Base-by-base conservation (phyloP, 768 basidiomycete genomes). In the Glaciozyma antarctica region DNA sequence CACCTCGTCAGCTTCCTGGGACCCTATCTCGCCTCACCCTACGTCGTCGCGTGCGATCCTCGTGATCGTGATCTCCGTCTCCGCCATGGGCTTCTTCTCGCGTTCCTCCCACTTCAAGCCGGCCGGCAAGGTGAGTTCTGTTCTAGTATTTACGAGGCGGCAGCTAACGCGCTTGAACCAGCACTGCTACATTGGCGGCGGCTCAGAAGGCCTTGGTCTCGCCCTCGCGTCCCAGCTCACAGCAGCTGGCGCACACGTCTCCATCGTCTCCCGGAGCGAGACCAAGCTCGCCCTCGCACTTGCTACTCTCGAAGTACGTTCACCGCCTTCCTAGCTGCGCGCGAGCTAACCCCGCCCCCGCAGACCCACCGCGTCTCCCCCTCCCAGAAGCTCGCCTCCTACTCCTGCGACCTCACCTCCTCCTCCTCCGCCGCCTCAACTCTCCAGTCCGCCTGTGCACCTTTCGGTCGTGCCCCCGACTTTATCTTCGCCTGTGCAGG, bases 181-280 rank as follows among this genome's bases (percentile, higher is more conserved):
- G 91, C 88, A 91, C 71, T 84, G 85, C 76, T 89, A 90, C 74
- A 79, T 94, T 22, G 90, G 90, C 0, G 91, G 91, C 3, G 90
- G 88, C 5, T 87, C 85, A 49, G 80, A 84, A 19, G 91, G 91
- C 1, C 82, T 92, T 0, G 91, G 91, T 1, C 81, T 90, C 3
- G 81, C 84, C 0, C 78, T 93, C 12, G 87, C 90, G 1, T 79
- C 81, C 34, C 77, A 86, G 21, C 80, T 94, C 2, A 82, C 82
- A 19, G 77, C 79, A 65, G 79, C 79, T 64, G 91, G 92, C 0
- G 89, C 90, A 0, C 81, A 89, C 67, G 85, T 93, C 5, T 88
- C 88, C 10, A 89, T 93, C 65, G 86, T 93, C 15, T 90, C 90
- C 10, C 81, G 90, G 17, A 84, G 86, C 59, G 80, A 86, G 71